Evolutionary conservation across 805 yeast genomes (phyloP), one percentile per base, ranked within the genome.

Genomic region (Komagataella pseudopastoris): DNA sequence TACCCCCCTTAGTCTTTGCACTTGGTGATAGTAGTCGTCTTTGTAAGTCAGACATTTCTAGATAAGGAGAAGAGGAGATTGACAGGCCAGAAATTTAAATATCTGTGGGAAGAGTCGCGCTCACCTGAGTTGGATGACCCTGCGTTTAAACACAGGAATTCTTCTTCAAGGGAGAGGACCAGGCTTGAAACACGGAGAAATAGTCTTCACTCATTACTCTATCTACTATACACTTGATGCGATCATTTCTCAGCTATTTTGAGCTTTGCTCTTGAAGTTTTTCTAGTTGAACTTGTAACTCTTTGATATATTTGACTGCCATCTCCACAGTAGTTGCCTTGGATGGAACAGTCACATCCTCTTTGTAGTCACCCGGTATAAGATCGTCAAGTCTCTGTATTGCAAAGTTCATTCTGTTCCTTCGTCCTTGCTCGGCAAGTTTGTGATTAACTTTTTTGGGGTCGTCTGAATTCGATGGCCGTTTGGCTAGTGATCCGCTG

Each of bases 271-370:
- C 48, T 18, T 23, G 18, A 24, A 49, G 18, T 8, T 20, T 52
- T 20, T 58, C 63, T 30, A 74, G 60, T 54, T 74, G 71, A 6
- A 56, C 55, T 24, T 68, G 67, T 51, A 83, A 64, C 39, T 67
- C 64, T 49, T 69, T 66, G 52, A 91, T 89, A 61, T 85, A 87
- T 20, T 69, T 69, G 23, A 85, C 80, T 0, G 96, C 96, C 60
- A 88, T 71, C 64, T 91, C 99, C 3, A 93, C 96, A 0, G 97
- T 91, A 2, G 95, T 89, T 1, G 98, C 98, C 61, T 91, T 91
- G 23, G 95, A 83, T 1, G 95, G 95, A 39, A 86, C 82, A 3
- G 78, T 76, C 12, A 77, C 73, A 43, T 77, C 83, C 52, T 75
- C 78, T 45, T 67, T 68, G 58, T 80, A 69, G 22, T 65, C 64